phyloP scores from a whole-genome alignment of 1,284 basidiomycete genomes.

The Boletus smithii region DNA sequence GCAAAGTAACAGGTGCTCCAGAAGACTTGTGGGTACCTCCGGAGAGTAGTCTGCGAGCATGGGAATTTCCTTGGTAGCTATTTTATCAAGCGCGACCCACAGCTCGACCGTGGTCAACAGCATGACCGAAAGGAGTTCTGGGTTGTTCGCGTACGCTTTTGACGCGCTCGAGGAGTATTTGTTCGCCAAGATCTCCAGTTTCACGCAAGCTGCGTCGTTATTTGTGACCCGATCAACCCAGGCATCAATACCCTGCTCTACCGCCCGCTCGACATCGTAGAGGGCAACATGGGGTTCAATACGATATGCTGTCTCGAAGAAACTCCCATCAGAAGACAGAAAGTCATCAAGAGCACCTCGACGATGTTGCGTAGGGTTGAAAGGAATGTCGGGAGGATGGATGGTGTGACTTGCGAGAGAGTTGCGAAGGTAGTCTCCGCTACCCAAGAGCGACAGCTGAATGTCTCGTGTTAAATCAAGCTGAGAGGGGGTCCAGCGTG shows the following conservation, averaged over 20 bases:
- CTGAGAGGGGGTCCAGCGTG: slow-evolving; percentile 24
- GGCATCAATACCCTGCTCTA: too few species aligned
- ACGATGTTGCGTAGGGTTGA: slow-evolving; percentile 9
- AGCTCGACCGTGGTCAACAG: too few species aligned
- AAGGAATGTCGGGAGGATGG: background rate
- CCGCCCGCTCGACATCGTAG: too few species aligned
- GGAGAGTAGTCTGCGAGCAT: slow-evolving; percentile 45
- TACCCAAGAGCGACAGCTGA: slow-evolving; percentile 28
- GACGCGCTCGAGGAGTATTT: too few species aligned
- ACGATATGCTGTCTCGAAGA: slow-evolving; percentile 11
- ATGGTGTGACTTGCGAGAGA: slow-evolving; percentile 4
- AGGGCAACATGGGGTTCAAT: slow-evolving; percentile 18
- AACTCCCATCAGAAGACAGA: slow-evolving; percentile 5
- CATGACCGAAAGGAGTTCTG: too few species aligned
- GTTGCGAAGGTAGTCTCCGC: slow-evolving; percentile 25
- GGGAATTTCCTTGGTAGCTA: slow-evolving; percentile 28
- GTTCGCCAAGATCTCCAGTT: too few species aligned
- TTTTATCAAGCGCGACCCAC: too few species aligned
- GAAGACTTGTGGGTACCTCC: slow-evolving; percentile 36
- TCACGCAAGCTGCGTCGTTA: too few species aligned
- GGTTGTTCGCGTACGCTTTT: too few species aligned
- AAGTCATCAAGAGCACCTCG: slow-evolving; percentile 14
- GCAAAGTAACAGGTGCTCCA: slow-evolving; percentile 42
- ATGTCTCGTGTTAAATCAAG: slow-evolving; percentile 31
- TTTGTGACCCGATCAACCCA: too few species aligned